A percentile compares a stretch with the other conserved stretches of the same genome.
Conservation (phyloP, 495 filamentous ascomycete genomes). For the Penicillium riverlandense region DNA sequence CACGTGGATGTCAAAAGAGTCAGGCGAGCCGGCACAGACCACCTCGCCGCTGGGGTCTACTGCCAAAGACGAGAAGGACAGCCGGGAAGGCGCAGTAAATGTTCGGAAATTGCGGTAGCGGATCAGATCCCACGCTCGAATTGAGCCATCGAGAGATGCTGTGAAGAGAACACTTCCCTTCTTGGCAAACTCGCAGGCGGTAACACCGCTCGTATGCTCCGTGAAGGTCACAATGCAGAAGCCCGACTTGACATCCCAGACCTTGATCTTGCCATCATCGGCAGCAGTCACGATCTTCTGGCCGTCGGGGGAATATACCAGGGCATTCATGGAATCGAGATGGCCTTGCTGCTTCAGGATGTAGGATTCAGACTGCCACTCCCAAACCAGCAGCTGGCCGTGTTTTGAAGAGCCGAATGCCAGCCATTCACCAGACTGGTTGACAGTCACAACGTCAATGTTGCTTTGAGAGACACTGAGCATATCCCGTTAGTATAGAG, state of each 20-base stretch:
- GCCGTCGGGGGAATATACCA: slow-evolving; percentile 90
- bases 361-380: slow-evolving; percentile 99
- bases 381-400: slow-evolving; percentile 93
- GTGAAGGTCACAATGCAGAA: slow-evolving; percentile 98
- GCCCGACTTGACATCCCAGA: slow-evolving; percentile 93
- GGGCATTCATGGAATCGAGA: slow-evolving; percentile 90
- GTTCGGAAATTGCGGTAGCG: slow-evolving; percentile 95
- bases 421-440: slow-evolving; percentile 91
- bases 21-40: slow-evolving; percentile 87
- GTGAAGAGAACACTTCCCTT: slow-evolving; percentile 94
- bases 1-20: slow-evolving; percentile 94
- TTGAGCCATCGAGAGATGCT: slow-evolving; percentile 83
- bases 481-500: slow-evolving; percentile 19
- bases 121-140: slow-evolving; percentile 94
- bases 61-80: slow-evolving; percentile 88
- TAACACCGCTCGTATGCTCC: slow-evolving; percentile 90
- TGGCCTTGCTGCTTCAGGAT: slow-evolving; percentile 97
- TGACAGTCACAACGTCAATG: slow-evolving; percentile 88
- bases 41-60: slow-evolving; percentile 97
- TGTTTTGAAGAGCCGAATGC: slow-evolving; percentile 96
- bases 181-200: slow-evolving; percentile 91
- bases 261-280: slow-evolving; percentile 96
- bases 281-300: slow-evolving; percentile 86
- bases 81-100: slow-evolving; percentile 83
- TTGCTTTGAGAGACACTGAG: slow-evolving; percentile 87